Base-by-base conservation (phyloP, 148 eudicot genomes). In the Salicornia ramosissima region DNA sequence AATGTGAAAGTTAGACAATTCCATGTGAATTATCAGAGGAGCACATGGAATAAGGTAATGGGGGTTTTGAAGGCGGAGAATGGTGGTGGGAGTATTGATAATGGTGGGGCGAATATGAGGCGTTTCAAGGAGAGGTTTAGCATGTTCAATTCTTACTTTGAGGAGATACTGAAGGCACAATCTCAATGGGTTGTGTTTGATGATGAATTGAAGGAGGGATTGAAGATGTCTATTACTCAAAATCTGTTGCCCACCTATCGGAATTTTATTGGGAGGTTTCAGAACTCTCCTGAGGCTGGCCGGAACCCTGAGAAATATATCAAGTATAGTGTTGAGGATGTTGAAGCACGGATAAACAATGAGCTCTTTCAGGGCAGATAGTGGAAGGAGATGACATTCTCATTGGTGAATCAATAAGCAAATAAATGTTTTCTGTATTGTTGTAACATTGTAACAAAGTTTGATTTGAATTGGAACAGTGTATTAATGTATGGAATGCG, bases 181-280 rank as follows among this genome's bases (percentile, higher is more conserved):
- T 86, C 97, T 0, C 59, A 80, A 1, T 94, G 99, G 99, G 85
- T 87, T 10, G 71, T 94, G 31, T 90, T 89, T 64, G 99, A 91
- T 77, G 90, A 89, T 64, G 87, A 86, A 71, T 65, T 91, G 50
- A 86, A 81, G 57, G 97, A 89, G 21, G 91, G 91, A 47, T n/a
- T 89, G 83, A 95, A 78, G 86, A 75, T 56, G 18, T 79, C 87
- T 2, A 80, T 86, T 47, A 55, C 64, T 5, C 83, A 64, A 21
- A 82, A 80, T 51, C 71, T 95, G 78, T 73, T 78, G 22, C 84
- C 90, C 3, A 87, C 90, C 13, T 91, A 95, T 58, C 69, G 91
- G 70, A 89, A 73, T 75, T 95, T 95, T 73, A 67, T 89, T 36
- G 91, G 84, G 6, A 85, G 84, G 75, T 76, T 95, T 36, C 86